These are phyloP conservation scores for Licmophora abbreviata DNA, from an alignment of 108 stramenopile genomes.

Conservation along the genomic window DNA sequence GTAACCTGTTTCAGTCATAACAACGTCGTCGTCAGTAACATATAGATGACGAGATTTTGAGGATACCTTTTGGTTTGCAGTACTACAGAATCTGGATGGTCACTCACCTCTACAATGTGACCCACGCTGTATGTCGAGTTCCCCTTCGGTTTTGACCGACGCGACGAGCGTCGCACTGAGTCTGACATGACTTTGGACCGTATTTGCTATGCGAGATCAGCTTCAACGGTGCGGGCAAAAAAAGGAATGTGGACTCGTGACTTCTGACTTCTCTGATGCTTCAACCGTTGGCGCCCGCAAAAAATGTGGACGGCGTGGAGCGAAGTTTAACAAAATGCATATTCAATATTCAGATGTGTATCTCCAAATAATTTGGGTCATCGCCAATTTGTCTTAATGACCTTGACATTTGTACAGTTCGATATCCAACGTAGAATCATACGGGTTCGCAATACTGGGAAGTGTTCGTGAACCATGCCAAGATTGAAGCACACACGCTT, in stretches of 20 bases:
- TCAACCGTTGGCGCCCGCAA: background rate
- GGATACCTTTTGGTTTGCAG: background rate
- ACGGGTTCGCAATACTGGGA: too few relatives aligned
- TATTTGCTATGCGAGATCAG: background rate
- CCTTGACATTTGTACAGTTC: too few relatives aligned
- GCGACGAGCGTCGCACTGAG: background rate
- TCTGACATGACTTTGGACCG: background rate
- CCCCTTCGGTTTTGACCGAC: constrained; percentile 20
- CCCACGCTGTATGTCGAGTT: constrained; percentile 26
- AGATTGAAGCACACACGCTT: too few relatives aligned
- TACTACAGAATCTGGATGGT: background rate
- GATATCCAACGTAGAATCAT: too few relatives aligned
- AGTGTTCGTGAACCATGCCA: too few relatives aligned
- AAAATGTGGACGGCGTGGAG: background rate
- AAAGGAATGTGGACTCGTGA: background rate
- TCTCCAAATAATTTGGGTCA: too few relatives aligned
- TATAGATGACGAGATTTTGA: background rate
- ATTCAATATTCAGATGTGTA: constrained; percentile 1
- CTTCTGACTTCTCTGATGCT: background rate
- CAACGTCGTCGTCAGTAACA: background rate
- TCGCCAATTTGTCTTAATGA: too few relatives aligned
- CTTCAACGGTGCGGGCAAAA: too few relatives aligned
- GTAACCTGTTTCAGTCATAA: constrained; percentile 13
- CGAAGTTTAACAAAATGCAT: background rate
- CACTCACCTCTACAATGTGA: constrained; percentile 41